Evolutionary conservation across 2,329 filamentous ascomycete genomes (phyloP).

Genomic region (Aspergillus fijiensis): DNA sequence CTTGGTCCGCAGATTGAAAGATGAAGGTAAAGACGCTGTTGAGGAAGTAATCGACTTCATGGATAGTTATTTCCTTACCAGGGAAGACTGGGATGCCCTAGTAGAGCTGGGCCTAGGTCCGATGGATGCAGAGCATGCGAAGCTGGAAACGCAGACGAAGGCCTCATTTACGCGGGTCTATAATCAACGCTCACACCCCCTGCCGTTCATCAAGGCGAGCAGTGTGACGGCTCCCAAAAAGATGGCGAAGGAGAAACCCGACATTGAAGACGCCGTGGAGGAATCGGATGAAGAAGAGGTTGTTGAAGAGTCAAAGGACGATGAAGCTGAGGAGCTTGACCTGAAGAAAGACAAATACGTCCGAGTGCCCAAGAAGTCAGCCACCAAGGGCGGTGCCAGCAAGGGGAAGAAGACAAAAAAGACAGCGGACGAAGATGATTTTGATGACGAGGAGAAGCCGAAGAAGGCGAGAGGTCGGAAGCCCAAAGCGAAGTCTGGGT

Average conservation of each 20-base stretch:
- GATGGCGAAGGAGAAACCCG: slow-evolving; percentile 72
- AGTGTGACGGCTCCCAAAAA: slow-evolving; percentile 72
- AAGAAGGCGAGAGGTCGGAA: slow-evolving; percentile 49
- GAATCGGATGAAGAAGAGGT: slow-evolving; percentile 76
- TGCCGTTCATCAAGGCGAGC: slow-evolving; percentile 95
- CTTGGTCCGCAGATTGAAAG: slow-evolving; percentile 70
- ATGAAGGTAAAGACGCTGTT: slow-evolving; percentile 78
- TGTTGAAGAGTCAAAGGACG: slow-evolving; percentile 56
- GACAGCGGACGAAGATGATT: slow-evolving; percentile 29
- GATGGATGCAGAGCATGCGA: slow-evolving; percentile 72
- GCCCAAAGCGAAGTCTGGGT: slow-evolving; percentile 26
- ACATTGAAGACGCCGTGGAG: slow-evolving; percentile 93
- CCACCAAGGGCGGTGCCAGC: slow-evolving; percentile 42
- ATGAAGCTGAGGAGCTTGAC: slow-evolving; percentile 76
- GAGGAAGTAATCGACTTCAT: slow-evolving; percentile 86
- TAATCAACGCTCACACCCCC: slow-evolving; percentile 79
- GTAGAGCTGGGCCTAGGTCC: slow-evolving; percentile 85
- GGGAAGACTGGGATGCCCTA: slow-evolving; percentile 91
- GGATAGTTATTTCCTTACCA: slow-evolving; percentile 94
- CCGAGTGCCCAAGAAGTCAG: slow-evolving; percentile 75
- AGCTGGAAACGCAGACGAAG: slow-evolving; percentile 83
- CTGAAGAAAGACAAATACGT: slow-evolving; percentile 95
- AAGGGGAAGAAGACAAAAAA: slow-evolving; percentile 57
- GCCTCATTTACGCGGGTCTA: slow-evolving; percentile 87
- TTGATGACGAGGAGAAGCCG: slow-evolving; percentile 50